Evolutionary conservation across 768 basidiomycete genomes (phyloP).

Genomic region (Tremella mesenterica): DNA sequence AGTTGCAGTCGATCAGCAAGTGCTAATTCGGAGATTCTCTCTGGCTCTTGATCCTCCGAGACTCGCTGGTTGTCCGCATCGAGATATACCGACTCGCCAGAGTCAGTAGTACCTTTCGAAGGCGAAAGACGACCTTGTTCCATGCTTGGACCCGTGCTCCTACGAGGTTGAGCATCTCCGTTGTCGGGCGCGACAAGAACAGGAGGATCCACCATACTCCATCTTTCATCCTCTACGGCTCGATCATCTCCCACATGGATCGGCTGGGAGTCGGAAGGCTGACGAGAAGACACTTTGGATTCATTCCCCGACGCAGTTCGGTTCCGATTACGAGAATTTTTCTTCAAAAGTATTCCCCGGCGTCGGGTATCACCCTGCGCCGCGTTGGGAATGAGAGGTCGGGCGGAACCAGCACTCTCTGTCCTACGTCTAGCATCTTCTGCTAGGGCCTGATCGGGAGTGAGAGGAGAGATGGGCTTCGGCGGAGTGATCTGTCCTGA

Average conservation of each 20-base stretch:
- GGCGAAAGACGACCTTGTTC: not conserved
- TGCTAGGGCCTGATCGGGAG: not conserved
- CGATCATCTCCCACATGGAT: no score
- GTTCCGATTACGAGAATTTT: not conserved
- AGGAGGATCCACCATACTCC: not conserved
- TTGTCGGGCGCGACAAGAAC: not conserved
- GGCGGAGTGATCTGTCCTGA: not conserved
- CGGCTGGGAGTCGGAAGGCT: not conserved
- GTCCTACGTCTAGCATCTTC: not conserved
- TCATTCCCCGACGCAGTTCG: not conserved
- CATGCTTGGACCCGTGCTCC: no score
- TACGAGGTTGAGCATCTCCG: not conserved
- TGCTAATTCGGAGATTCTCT: no score
- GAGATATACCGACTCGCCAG: not conserved
- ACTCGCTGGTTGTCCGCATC: not conserved
- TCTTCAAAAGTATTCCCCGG: not conserved
- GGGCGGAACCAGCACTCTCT: not conserved
- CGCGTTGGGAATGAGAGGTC: not conserved
- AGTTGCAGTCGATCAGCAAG: not conserved
- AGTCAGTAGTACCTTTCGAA: not conserved
- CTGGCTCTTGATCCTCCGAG: not conserved
- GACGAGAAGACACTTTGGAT: not conserved
- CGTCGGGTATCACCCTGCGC: no score
- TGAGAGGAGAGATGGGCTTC: not conserved
- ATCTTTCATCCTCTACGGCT: not conserved